Evolutionary conservation across 345 rosid genomes (phyloP), one percentile per base, ranked within the genome.

Genomic region (Salix exigua): DNA sequence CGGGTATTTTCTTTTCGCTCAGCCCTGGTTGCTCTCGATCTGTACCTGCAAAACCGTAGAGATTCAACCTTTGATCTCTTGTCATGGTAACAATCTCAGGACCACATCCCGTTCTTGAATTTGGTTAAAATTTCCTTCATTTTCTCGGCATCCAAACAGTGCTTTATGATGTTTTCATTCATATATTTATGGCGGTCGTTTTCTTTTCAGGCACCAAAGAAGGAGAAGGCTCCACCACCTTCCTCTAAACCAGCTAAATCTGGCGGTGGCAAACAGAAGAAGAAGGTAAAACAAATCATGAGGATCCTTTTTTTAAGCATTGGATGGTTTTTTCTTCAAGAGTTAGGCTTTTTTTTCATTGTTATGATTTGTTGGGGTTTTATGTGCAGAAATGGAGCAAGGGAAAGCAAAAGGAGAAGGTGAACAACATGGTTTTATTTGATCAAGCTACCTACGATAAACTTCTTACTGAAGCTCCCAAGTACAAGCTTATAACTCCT

Each of bases 381-480:
- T 25, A 5, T 73, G 48, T 73, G 83, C 87, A 91, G 92, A 92
- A 92, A 87, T 92, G 94, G 97, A 90, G 94, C 87, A 92, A 92
- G 82, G 97, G 94, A 75, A 90, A 92, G 88, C 97, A 92, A 80
- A 91, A 92, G 92, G 97, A 92, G 87, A 92, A 92, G 85, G 97
- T 92, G 84, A 92, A 92, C 90, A 92, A 92, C 87, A 89, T 89
- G 97, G 96, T 92, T 71, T 71, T 91, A 82, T 92, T 92, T 80
- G 97, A 92, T 76, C 96, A 91, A 23, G 91, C 86, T 28, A 91
- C 96, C 62, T 92, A 91, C 68, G 97, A 92, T 70, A 91, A 89
- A 89, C 96, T 92, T 23, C 87, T 92, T 28, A 62, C 87, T 25
- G 96, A 92, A 71, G 94, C 89, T 16, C 96, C 97, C 35, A 92